phyloP scores from a whole-genome alignment of 257 asterid genomes.

The Solanum lycopersicoides region DNA sequence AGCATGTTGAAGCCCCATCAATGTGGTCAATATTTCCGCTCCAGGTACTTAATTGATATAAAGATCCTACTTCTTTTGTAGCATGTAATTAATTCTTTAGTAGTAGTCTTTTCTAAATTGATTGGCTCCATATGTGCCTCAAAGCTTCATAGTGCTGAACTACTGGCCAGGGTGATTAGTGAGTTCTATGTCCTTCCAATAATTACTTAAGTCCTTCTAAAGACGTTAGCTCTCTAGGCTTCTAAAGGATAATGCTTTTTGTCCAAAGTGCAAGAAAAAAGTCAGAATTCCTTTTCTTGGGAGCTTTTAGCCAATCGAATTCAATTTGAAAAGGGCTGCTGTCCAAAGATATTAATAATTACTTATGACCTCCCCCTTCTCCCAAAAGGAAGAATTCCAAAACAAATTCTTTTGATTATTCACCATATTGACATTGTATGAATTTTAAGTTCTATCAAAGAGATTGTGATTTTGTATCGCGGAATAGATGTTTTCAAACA shows the following conservation, averaged over 20 bases:
- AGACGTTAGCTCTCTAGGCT: neutral
- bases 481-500: neutral
- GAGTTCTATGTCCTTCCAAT: neutral
- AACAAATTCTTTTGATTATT: neutral
- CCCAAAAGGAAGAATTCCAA: neutral
- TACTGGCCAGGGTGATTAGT: neutral
- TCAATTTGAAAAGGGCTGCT: neutral
- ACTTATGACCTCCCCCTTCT: neutral
- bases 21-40: conserved; percentile 99
- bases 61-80: neutral
- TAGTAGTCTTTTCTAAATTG: neutral
- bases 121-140: neutral
- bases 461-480: neutral
- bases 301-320: neutral
- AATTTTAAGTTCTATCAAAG: neutral
- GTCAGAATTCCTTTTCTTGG: neutral
- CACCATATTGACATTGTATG: neutral
- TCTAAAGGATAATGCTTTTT: neutral
- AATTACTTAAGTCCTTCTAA: neutral
- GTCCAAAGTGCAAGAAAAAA: neutral
- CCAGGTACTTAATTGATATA: conserved; percentile 45
- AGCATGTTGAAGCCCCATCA: conserved; percentile 87
- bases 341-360: neutral
- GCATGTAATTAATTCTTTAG: neutral
- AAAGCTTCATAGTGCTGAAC: neutral